Percentiles rank a stretch among this genome's conserved stretches.
Conservation (phyloP, 2,329 filamentous ascomycete species). For the Cadophora sp. region DNA sequence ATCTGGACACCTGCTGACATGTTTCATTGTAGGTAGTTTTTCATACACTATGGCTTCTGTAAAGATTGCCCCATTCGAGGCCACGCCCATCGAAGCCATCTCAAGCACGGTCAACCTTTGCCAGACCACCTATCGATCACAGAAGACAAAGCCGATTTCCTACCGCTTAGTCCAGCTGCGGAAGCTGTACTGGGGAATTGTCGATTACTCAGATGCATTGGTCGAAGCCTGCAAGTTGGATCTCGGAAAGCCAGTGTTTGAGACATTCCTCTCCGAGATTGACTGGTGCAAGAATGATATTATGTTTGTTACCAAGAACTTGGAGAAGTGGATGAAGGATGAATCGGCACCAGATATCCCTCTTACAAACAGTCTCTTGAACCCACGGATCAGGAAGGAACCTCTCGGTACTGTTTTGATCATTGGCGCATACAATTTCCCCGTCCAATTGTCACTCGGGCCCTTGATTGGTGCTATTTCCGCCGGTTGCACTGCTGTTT, state of each 20-base stretch:
- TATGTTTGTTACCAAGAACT: conserved; percentile 76
- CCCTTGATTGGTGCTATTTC: conserved; percentile 90
- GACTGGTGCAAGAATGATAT: conserved; percentile 83
- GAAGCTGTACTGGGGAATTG: conserved; percentile 92
- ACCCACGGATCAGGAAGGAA: conserved; percentile 82
- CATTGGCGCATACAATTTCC: conserved; percentile 95
- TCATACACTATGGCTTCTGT: conserved; percentile 32
- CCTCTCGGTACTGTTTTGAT: conserved; percentile 84
- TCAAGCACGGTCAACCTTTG: conserved; percentile 63
- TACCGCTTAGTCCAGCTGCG: conserved; percentile 87
- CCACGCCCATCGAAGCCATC: conserved; percentile 72
- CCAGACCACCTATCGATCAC: conserved; percentile 74
- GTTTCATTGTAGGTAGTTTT: neutral
- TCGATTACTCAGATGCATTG: conserved; percentile 77
- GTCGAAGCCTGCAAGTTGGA: conserved; percentile 79
- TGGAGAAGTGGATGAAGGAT: conserved; percentile 84
- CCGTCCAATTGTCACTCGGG: conserved; percentile 78
- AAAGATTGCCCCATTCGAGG: conserved; percentile 54
- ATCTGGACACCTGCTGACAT: neutral
- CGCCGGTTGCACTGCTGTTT: conserved; percentile 85
- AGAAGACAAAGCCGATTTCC: conserved; percentile 82
- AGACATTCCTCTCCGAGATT: conserved; percentile 77
- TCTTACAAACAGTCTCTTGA: conserved; percentile 71
- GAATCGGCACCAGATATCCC: conserved; percentile 76
- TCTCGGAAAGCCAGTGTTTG: conserved; percentile 78